These are phyloP conservation scores for Arthroderma sp. DNA, from an alignment of 2,329 filamentous ascomycete genomes.

Conservation along the genomic window DNA sequence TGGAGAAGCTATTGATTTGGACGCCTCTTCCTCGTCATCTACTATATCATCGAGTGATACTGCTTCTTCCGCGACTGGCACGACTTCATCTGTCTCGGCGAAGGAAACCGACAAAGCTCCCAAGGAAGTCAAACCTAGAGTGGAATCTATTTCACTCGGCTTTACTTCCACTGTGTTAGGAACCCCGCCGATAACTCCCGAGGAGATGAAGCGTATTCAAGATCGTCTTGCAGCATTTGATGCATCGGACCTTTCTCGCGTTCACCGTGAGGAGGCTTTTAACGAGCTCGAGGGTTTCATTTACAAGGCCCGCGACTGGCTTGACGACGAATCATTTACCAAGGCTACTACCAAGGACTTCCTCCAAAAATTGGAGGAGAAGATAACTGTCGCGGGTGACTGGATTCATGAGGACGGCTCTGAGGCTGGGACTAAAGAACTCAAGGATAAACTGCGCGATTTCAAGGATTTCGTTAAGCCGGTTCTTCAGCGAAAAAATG, in stretches of 20 bases:
- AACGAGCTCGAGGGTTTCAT: constrained; percentile 92
- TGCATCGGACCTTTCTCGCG: constrained; percentile 64
- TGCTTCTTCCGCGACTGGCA: constrained; percentile 27
- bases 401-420: constrained; percentile 85
- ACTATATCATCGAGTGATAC: constrained; percentile 19
- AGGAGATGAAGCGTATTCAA: constrained; percentile 42
- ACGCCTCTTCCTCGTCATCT: constrained; percentile 20
- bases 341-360: constrained; percentile 57
- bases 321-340: constrained; percentile 65
- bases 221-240: constrained; percentile 75
- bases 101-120: constrained; percentile 32
- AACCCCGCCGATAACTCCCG: constrained; percentile 25
- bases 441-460: constrained; percentile 63
- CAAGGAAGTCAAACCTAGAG: constrained; percentile 35
- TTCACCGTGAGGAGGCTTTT: constrained; percentile 68
- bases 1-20: constrained; percentile 36
- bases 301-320: constrained; percentile 72
- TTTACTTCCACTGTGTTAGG: constrained; percentile 39
- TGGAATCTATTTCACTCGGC: constrained; percentile 42
- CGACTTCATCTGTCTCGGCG: constrained; percentile 29
- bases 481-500: constrained; percentile 61
- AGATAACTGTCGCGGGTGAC: constrained; percentile 59
- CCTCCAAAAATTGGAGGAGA: constrained; percentile 53
- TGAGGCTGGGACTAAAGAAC: constrained; percentile 59
- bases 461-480: constrained; percentile 69